Conservation (phyloP, 2,329 filamentous ascomycete genomes). For the Cladorrhinum sp. region DNA sequence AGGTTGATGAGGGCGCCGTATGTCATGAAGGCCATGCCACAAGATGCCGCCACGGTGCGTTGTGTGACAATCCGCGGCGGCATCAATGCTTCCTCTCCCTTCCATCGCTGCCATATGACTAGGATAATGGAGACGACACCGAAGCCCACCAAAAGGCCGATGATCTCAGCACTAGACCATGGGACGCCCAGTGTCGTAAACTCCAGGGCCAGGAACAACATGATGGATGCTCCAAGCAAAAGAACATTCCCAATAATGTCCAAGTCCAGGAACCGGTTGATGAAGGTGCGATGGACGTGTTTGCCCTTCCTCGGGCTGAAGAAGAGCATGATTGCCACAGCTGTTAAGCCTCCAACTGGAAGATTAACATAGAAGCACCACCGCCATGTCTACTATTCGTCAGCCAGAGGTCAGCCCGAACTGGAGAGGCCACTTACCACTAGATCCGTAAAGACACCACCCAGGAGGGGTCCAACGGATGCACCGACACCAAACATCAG, state of each 20-base stretch:
- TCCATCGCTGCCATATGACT: slow-evolving; percentile 35
- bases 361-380: slow-evolving; percentile 45
- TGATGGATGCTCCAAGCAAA: slow-evolving; percentile 43
- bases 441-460: slow-evolving; percentile 37
- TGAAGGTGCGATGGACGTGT: slow-evolving; percentile 19
- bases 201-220: slow-evolving; percentile 47
- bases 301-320: slow-evolving; percentile 27
- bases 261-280: slow-evolving; percentile 29
- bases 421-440: slow-evolving; percentile 26
- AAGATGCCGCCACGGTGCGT: slow-evolving; percentile 35
- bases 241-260: slow-evolving; percentile 39
- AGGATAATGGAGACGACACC: slow-evolving; percentile 31
- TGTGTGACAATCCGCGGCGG: slow-evolving; percentile 43
- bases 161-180: slow-evolving; percentile 43
- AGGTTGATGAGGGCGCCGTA: slow-evolving; percentile 43
- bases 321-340: slow-evolving; percentile 31
- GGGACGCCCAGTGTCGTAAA: slow-evolving; percentile 43
- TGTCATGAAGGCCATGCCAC: slow-evolving; percentile 39
- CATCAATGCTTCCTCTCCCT: slow-evolving; percentile 43
- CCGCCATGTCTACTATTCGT: slow-evolving; percentile 36
- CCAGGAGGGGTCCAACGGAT: slow-evolving; percentile 35
- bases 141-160: slow-evolving; percentile 36
- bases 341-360: slow-evolving; percentile 37
- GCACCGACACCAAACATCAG: slow-evolving; percentile 37
- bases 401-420: neutral